phyloP scores from a whole-genome alignment of 371 early-diverging fungal genomes.

The Mortierella sp. region DNA sequence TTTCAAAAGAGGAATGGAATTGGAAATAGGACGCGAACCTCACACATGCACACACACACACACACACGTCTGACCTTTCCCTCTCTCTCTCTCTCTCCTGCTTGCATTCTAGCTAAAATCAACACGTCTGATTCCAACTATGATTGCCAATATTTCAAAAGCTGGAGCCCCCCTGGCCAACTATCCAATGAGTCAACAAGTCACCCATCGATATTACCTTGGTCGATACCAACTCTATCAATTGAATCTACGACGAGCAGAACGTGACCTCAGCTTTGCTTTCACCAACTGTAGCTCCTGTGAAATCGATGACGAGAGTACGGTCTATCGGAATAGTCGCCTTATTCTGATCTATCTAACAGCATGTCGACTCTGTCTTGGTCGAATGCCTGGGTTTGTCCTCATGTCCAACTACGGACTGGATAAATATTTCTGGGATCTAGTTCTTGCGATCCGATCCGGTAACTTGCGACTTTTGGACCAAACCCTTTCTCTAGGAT shows the following conservation, averaged over 20 bases:
- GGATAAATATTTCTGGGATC: constrained; percentile 16
- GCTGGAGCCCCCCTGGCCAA: constrained; percentile 54
- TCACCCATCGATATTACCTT: constrained; percentile 65
- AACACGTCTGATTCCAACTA: constrained; percentile 62
- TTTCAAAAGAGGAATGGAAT: no score
- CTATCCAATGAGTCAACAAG: constrained; percentile 65
- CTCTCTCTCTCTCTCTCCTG: not conserved
- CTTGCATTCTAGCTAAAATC: constrained; percentile 41
- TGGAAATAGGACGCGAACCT: no score
- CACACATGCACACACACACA: no score
- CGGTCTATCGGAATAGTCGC: constrained; percentile 26
- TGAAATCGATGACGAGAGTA: constrained; percentile 15
- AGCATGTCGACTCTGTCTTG: constrained; percentile 63
- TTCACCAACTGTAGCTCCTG: constrained; percentile 54
- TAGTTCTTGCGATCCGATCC: constrained; percentile 20
- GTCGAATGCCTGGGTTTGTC: constrained; percentile 51
- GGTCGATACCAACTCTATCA: constrained; percentile 64
- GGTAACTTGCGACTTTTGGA: constrained; percentile 27
- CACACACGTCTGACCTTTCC: no score
- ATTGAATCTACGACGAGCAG: constrained; percentile 52
- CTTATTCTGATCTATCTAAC: constrained; percentile 61
- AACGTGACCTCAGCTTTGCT: constrained; percentile 58
- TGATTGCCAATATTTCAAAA: constrained; percentile 61
- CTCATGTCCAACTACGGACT: constrained; percentile 57
- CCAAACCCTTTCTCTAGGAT: not conserved